These are phyloP conservation scores for Antrodiella citrinella DNA, from an alignment of 768 basidiomycete species.

Conservation along the genomic window DNA sequence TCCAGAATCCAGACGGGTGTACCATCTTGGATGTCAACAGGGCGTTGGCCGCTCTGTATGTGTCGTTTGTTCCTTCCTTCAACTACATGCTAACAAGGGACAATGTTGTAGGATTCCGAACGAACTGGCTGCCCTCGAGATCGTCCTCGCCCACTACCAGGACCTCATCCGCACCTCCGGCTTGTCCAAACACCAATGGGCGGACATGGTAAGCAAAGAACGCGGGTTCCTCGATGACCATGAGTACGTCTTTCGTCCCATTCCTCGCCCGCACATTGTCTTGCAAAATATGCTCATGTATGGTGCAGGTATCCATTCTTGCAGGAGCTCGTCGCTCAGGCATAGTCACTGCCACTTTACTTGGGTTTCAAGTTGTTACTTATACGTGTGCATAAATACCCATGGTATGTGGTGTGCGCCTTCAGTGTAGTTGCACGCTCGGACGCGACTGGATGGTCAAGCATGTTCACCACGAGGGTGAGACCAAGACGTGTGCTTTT, in stretches of 20 bases:
- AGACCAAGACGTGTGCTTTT: no score
- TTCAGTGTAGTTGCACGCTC: no score
- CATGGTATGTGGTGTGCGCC: no score
- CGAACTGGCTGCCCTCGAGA: conserved; percentile 11
- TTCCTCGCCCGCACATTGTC: neutral
- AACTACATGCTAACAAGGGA: neutral
- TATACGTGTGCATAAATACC: no score
- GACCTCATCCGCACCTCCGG: conserved; percentile 16
- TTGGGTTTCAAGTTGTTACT: no score
- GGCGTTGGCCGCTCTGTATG: conserved; percentile 15
- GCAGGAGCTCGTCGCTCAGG: conserved; percentile 12
- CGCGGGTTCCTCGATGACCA: conserved; percentile 18
- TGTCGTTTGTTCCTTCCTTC: neutral
- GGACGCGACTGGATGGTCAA: no score
- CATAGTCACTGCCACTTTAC: no score
- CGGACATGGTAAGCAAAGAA: conserved; percentile 8
- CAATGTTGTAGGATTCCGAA: conserved; percentile 12
- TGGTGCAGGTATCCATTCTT: conserved; percentile 12
- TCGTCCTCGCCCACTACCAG: conserved; percentile 15
- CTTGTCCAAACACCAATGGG: conserved; percentile 11
- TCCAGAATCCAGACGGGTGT: conserved; percentile 17
- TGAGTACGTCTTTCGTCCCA: conserved; percentile 13
- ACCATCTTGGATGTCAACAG: conserved; percentile 20
- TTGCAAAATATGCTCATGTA: neutral
- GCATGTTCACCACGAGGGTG: no score